phyloP scores from a whole-genome alignment of 805 yeast genomes.

The Starmerella floris region DNA sequence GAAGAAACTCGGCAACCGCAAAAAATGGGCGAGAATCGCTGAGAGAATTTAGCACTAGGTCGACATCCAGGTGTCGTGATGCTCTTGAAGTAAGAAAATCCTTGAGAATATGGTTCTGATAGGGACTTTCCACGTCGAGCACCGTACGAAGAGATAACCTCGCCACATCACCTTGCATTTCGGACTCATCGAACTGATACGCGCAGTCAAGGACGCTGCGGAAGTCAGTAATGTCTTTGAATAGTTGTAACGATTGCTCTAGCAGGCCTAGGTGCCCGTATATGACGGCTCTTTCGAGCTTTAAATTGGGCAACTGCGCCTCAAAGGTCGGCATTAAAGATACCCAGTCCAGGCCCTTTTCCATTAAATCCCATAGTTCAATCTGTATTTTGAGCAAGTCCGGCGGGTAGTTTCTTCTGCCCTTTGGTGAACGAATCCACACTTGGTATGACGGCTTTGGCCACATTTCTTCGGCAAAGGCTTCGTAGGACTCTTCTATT shows the following conservation, averaged over 20 bases:
- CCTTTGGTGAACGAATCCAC: conserved; percentile 3
- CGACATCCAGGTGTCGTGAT: not conserved
- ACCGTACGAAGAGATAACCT: conserved; percentile 5
- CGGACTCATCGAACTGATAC: not conserved
- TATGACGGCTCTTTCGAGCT: conserved; percentile 27
- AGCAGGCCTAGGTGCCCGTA: conserved; percentile 26
- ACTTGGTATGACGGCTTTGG: conserved; percentile 26
- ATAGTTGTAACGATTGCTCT: conserved; percentile 25
- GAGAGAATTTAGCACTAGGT: conserved; percentile 1
- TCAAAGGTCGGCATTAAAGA: conserved; percentile 18
- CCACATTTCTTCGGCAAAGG: conserved; percentile 21
- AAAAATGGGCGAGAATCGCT: conserved; percentile 6
- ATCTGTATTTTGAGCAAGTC: conserved; percentile 12
- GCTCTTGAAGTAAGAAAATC: conserved; percentile 4
- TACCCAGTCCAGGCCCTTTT: conserved; percentile 18
- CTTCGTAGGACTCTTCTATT: conserved; percentile 19
- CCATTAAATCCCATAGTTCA: conserved; percentile 15
- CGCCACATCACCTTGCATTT: conserved; percentile 4
- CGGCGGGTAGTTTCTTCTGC: conserved; percentile 2
- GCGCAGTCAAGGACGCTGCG: conserved; percentile 25
- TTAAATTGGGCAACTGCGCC: conserved; percentile 20
- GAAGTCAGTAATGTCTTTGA: conserved; percentile 27
- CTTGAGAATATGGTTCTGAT: conserved; percentile 1
- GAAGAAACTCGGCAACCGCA: conserved; percentile 3
- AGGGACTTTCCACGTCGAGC: not conserved